Evolutionary conservation across 1,284 basidiomycete species (phyloP).

Genomic region (Fomitopsis schrenkii): DNA sequence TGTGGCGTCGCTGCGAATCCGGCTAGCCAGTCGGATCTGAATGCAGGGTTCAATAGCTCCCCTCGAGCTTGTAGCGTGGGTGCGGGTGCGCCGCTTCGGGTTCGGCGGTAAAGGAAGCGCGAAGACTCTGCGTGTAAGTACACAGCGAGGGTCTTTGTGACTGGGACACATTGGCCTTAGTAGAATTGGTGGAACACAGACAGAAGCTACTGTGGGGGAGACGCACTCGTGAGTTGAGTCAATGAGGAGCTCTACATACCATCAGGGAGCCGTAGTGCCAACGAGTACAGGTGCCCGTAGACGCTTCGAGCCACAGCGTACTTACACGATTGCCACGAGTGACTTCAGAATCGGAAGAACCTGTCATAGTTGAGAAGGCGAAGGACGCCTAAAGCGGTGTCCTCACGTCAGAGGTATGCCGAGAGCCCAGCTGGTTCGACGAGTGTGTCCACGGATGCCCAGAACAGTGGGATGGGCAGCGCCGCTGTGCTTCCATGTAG

Average conservation of each 20-base stretch:
- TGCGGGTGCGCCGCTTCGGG: background rate
- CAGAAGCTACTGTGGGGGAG: background rate
- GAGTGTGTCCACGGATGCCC: background rate
- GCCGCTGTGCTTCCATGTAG: background rate
- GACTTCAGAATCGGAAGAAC: background rate
- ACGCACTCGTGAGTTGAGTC: background rate
- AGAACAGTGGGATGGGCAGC: background rate
- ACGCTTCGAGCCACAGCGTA: background rate
- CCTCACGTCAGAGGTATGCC: background rate
- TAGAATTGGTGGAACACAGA: background rate
- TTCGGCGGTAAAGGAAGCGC: background rate
- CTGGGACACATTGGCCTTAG: background rate
- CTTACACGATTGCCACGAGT: background rate
- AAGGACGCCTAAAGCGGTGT: background rate
- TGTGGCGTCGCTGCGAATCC: background rate
- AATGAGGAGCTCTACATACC: background rate
- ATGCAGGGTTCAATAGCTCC: background rate
- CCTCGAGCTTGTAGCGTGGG: slow-evolving; percentile 1
- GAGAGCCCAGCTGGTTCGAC: background rate
- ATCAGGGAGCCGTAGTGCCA: background rate
- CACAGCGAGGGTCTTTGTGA: background rate
- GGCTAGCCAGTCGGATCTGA: background rate
- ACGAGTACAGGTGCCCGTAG: too few relatives aligned
- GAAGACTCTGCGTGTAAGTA: background rate
- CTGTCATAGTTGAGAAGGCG: background rate